phyloP scores from a whole-genome alignment of 2,329 filamentous ascomycete species.

The Pezicula radicicola region DNA sequence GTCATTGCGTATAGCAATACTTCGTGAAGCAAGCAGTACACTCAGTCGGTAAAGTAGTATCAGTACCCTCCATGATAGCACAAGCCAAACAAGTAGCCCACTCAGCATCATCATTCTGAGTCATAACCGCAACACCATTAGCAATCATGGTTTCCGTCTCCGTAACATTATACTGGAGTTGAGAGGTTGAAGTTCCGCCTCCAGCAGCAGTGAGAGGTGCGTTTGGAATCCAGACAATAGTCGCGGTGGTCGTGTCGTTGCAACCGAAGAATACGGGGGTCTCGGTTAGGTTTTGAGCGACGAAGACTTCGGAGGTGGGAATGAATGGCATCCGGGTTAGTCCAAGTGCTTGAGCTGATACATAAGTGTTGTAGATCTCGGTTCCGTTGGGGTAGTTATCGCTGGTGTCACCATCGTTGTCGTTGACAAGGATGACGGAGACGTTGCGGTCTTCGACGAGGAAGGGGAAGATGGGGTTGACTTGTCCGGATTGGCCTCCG shows the following conservation, averaged over 20 bases:
- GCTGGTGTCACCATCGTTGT: constrained; percentile 39
- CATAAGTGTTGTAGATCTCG: constrained; percentile 28
- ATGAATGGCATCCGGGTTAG: constrained; percentile 38
- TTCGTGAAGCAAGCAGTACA: constrained; percentile 35
- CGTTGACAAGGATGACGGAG: constrained; percentile 40
- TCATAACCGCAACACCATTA: constrained; percentile 34
- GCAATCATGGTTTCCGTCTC: constrained; percentile 33
- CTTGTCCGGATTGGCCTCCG: constrained; percentile 37
- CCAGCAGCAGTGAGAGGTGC: constrained; percentile 30
- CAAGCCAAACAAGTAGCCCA: constrained; percentile 38
- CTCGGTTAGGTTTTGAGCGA: constrained; percentile 22
- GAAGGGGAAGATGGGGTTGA: constrained; percentile 43
- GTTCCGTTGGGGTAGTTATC: constrained; percentile 39
- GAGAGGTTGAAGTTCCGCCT: constrained; percentile 24
- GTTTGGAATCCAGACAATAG: constrained; percentile 42
- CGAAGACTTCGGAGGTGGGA: constrained; percentile 29
- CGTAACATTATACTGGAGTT: constrained; percentile 29
- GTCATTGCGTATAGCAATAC: constrained; percentile 28
- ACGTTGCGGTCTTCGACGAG: constrained; percentile 35
- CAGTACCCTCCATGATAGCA: constrained; percentile 31
- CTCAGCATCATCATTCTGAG: constrained; percentile 28
- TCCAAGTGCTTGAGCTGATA: constrained; percentile 8
- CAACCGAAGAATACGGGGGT: constrained; percentile 40
- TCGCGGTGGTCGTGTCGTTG: constrained; percentile 41
- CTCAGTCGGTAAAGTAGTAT: constrained; percentile 19